Base-by-base conservation (phyloP, 2,329 filamentous ascomycete species). In the Magnaporthiopsis incrustans region DNA sequence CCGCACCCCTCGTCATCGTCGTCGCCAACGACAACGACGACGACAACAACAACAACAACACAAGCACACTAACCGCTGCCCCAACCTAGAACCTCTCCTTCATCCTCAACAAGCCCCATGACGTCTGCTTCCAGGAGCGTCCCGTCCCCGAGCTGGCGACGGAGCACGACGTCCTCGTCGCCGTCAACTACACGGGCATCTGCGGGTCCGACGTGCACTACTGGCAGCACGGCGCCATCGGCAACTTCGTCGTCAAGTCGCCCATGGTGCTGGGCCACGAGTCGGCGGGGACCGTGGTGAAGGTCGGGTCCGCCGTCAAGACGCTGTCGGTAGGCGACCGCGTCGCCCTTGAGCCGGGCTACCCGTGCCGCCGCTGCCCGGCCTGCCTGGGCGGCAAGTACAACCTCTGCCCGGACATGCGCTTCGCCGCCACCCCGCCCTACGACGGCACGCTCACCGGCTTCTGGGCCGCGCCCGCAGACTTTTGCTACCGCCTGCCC, bases 121-220 rank as follows among this genome's bases (percentile, higher is more conserved):
- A 89, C 70, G 89, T 96, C 70, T 79, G 81, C 67, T 96, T 88
- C 77, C 87, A 89, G 77, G 88, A 94, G 73, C 86, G 88, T 10
- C 90, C 91, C 11, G 77, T 92, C 64, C 92, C 92, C 58, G 76
- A 83, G 65, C 79, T 95, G 70, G 76, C 83, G 67, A 80, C 81
- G 63, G 82, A 85, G 27, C 83, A 92, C 79, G 88, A 94, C 75
- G 91, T 96, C 68, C 83, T 94, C 70, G 87, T 96, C 67, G 87
- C 89, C 73, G 83, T 94, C 70, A 89, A 89, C 79, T 94, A 89
- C 81, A 96, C 91, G 3, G 91, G 91, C 70, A 95, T 96, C 77
- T 96, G 86, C 73, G 86, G 85, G 68, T 86, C 84, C 58, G 85
- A 88, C 71, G 78, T 86, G 64, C 85, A 87, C 72, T 69, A 69